Percentiles rank a stretch among this genome's conserved stretches.
These are phyloP conservation scores for Chenopodium suecicum DNA, from an alignment of 148 eudicot genomes.

Conservation along the genomic window DNA sequence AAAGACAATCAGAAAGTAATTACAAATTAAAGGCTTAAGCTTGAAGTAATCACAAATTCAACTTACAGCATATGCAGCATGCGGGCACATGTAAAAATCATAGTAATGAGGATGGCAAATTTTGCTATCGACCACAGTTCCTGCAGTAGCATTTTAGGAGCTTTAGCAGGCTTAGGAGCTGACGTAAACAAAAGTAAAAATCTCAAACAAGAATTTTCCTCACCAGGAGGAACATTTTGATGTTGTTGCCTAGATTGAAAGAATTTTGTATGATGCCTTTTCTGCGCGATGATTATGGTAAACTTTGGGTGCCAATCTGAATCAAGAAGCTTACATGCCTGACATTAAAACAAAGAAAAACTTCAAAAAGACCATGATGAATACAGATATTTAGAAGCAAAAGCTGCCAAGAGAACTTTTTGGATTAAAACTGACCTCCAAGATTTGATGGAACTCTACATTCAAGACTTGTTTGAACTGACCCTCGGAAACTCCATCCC, in stretches of 20 bases:
- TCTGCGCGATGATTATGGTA: conserved; percentile 18
- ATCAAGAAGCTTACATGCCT: conserved; percentile 22
- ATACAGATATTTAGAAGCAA: neutral
- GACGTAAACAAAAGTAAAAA: neutral
- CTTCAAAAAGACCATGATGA: neutral
- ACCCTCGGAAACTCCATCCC: conserved; percentile 42
- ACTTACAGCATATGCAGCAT: conserved; percentile 20
- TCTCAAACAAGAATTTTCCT: neutral
- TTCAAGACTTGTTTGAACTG: conserved; percentile 40
- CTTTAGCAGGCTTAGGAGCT: neutral
- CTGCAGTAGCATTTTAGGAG: conserved; percentile 10
- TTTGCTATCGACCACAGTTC: conserved; percentile 35
- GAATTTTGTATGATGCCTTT: conserved; percentile 21
- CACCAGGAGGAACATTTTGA: conserved; percentile 27
- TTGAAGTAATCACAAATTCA: neutral
- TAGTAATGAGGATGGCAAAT: conserved; percentile 34
- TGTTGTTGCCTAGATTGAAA: conserved; percentile 7
- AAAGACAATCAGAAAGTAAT: neutral
- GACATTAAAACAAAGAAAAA: neutral
- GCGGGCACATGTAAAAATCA: conserved; percentile 33
- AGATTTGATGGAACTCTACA: conserved; percentile 37
- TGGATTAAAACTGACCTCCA: conserved; percentile 21
- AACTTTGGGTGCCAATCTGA: conserved; percentile 20
- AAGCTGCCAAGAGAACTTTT: neutral
- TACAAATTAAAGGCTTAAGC: neutral